Percentiles rank a stretch among this genome's conserved stretches.
These are phyloP conservation scores for Trichoderma brevicompactum DNA, from an alignment of 2,329 filamentous ascomycete species.

Conservation along the genomic window DNA sequence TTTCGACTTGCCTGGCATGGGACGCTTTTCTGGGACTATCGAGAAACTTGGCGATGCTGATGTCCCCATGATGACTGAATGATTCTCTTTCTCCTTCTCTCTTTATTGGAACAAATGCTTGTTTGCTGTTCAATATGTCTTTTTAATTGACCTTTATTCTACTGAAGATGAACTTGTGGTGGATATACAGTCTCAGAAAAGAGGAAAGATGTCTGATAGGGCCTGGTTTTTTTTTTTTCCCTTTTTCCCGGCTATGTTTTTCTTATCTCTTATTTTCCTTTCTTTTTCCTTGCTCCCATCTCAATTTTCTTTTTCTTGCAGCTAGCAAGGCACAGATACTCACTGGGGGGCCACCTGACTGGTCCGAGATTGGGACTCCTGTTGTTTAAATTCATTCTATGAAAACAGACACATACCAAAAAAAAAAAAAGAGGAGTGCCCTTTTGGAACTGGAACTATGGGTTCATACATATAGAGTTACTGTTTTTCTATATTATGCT, in stretches of 20 bases:
- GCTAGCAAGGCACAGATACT: neutral
- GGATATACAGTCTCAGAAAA: neutral
- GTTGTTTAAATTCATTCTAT: neutral
- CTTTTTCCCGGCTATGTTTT: neutral
- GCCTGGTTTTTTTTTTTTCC: neutral
- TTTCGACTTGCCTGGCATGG: slow-evolving; percentile 42
- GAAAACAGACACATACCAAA: neutral
- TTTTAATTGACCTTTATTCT: neutral
- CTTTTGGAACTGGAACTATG: slow-evolving; percentile 6
- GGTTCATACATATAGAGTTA: neutral
- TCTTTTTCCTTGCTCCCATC: neutral
- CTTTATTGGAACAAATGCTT: slow-evolving; percentile 12
- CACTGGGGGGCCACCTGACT: slow-evolving; percentile 3
- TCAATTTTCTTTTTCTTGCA: neutral
- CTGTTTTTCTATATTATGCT: neutral
- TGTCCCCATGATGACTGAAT: neutral
- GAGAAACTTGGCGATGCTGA: slow-evolving; percentile 19
- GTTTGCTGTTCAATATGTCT: neutral
- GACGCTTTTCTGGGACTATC: slow-evolving; percentile 48
- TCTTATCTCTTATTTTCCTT: too few relatives aligned
- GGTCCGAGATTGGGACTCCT: neutral
- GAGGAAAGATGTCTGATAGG: neutral
- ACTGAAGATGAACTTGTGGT: slow-evolving; percentile 4
- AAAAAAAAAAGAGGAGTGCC: neutral
- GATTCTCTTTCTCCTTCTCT: neutral